phyloP scores from a whole-genome alignment of 768 basidiomycete species.

The Cystofilobasidium macerans region DNA sequence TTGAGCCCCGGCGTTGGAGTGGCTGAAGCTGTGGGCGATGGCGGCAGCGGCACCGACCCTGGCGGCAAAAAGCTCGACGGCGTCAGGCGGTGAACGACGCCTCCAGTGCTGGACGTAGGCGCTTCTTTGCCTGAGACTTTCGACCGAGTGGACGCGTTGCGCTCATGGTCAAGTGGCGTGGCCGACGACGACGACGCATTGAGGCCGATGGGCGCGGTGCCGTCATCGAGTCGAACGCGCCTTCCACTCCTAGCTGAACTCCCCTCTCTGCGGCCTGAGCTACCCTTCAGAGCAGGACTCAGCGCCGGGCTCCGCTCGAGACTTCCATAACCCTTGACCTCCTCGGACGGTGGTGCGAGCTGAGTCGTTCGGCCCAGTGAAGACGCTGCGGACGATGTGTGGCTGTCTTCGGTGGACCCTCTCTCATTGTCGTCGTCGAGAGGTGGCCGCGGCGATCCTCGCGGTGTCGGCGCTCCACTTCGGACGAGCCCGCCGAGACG shows the following conservation, averaged over 20 bases:
- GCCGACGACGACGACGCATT: neutral
- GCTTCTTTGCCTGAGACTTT: too few species aligned
- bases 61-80: slow-evolving; percentile 6
- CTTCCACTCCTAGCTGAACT: neutral
- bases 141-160: too few species aligned
- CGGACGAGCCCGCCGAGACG: neutral
- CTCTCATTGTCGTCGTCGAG: too few species aligned
- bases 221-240: neutral
- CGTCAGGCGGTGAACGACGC: slow-evolving; percentile 4
- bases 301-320: slow-evolving; percentile 7
- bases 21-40: neutral
- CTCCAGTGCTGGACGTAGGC: neutral
- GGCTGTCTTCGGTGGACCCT: too few species aligned
- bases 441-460: too few species aligned
- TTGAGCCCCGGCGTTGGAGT: neutral
- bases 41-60: neutral
- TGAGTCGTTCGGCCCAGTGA: slow-evolving; percentile 1
- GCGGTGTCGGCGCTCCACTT: neutral
- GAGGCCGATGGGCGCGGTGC: neutral
- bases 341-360: neutral
- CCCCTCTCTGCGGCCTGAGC: neutral
- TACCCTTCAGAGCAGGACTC: neutral
- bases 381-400: neutral
- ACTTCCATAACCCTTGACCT: slow-evolving; percentile 14
- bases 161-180: neutral